phyloP scores from a whole-genome alignment of 2,329 filamentous ascomycete genomes.

The Curvularia sp. region DNA sequence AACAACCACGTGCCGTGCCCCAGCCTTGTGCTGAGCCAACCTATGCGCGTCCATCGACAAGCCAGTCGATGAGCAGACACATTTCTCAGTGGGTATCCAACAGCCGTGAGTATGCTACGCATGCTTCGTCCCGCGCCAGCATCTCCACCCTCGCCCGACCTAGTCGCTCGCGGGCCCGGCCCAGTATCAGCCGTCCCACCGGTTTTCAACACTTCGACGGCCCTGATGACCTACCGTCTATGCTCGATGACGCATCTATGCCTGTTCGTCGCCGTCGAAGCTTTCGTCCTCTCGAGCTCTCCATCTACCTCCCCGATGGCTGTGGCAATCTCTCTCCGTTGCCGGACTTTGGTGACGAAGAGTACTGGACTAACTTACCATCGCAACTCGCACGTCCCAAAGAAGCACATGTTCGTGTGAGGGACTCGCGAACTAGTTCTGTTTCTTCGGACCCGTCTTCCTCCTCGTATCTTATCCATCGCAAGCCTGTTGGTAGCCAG shows the following conservation, averaged over 20 bases:
- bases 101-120: slow-evolving; percentile 46
- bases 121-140: slow-evolving; percentile 47
- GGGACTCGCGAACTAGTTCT: slow-evolving; percentile 39
- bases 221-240: slow-evolving; percentile 42
- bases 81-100: slow-evolving; percentile 49
- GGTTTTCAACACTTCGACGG: slow-evolving; percentile 49
- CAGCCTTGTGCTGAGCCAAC: slow-evolving; percentile 42
- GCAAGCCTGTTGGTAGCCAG: slow-evolving; percentile 43
- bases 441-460: slow-evolving; percentile 37
- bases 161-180: slow-evolving; percentile 44
- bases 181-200: slow-evolving; percentile 47
- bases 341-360: slow-evolving; percentile 47
- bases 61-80: slow-evolving; percentile 45
- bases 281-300: slow-evolving; percentile 51
- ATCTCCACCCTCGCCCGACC: slow-evolving; percentile 43
- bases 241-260: slow-evolving; percentile 43
- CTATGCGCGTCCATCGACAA: slow-evolving; percentile 43
- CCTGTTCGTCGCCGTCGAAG: slow-evolving; percentile 44
- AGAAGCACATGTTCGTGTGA: slow-evolving; percentile 44
- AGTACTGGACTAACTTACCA: slow-evolving; percentile 36
- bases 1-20: slow-evolving; percentile 41
- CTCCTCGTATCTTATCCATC: slow-evolving; percentile 40
- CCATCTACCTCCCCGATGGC: slow-evolving; percentile 48
- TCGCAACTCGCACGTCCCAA: slow-evolving; percentile 43
- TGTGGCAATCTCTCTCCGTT: slow-evolving; percentile 48